Percentiles rank a stretch among this genome's conserved stretches.
These are phyloP conservation scores for Cicer chorassanicum DNA, from an alignment of 306 rosid species.

Conservation along the genomic window DNA sequence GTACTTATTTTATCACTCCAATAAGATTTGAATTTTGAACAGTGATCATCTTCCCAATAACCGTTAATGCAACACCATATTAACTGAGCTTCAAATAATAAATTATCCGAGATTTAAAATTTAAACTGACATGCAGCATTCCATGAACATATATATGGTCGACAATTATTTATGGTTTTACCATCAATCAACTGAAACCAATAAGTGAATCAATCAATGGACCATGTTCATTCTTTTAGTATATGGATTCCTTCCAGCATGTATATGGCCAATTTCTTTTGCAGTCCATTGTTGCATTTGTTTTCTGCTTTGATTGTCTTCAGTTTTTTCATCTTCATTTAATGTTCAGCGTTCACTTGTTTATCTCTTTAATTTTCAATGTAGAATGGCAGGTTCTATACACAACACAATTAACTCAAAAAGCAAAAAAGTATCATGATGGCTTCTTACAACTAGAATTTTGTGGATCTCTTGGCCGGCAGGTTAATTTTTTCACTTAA, in stretches of 20 bases:
- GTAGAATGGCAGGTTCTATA: constrained; percentile 77
- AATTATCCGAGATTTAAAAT: background rate
- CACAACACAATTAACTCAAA: constrained; percentile 69
- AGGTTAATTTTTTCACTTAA: constrained; percentile 54
- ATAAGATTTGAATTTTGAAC: constrained; percentile 30
- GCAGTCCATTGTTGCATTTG: constrained; percentile 28
- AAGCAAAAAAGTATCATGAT: constrained; percentile 72
- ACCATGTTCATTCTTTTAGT: constrained; percentile 13
- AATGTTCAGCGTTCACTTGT: constrained; percentile 31
- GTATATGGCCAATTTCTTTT: constrained; percentile 24
- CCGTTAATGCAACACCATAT: constrained; percentile 1
- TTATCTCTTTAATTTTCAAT: constrained; percentile 37
- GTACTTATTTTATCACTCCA: background rate
- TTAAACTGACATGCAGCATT: constrained; percentile 21
- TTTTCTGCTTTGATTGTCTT: constrained; percentile 36
- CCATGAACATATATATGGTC: constrained; percentile 12
- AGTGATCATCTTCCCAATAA: background rate
- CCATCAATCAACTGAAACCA: constrained; percentile 27
- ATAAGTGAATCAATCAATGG: constrained; percentile 2
- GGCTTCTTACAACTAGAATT: constrained; percentile 63
- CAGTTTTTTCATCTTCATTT: constrained; percentile 25
- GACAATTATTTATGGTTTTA: constrained; percentile 30
- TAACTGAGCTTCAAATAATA: constrained; percentile 24
- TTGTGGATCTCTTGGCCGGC: constrained; percentile 64
- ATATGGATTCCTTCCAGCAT: constrained; percentile 6